Base-by-base conservation (phyloP, 1,284 basidiomycete genomes). In the Apiotrichum sp. region DNA sequence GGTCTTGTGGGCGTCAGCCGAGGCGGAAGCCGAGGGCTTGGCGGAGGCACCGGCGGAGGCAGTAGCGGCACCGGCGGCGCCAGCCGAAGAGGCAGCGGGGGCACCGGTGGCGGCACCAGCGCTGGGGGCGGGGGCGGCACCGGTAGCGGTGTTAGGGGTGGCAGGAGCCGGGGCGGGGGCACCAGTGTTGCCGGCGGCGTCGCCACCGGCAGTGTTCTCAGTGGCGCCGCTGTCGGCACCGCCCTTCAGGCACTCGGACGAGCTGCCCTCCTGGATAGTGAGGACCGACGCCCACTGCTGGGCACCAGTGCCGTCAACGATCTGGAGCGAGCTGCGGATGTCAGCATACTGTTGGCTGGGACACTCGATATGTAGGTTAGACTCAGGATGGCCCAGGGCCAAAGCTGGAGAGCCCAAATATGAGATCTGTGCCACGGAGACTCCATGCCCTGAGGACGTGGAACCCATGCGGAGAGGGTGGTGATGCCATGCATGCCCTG, bases 221-320 rank as follows among this genome's bases (percentile, higher is more conserved):
- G 52, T 42, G 34, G 45, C 16, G 41, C 47, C 29, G n/a, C 38
- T 11, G 32, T 43, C 34, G 50, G 43, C 36, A 16, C 34, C 45
- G 35, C 49, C 49, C 46, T 49, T 58, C 31, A 74, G 52, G 57
- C 74, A 77, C 11, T 59, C 50, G 22, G 68, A 68, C 58, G 78
- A 74, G 13, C 74, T 58, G 41, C 83, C 78, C 5, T 68, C n/a
- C 57, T 76, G 68, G 55, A 88, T 74, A 2, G 78, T 82, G 51
- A 85, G 75, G 2, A 77, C 72, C 59, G 82, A 82, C 10, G 82
- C 81, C 77, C 80, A 89, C 4, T 79, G 81, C 8, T 67, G 69
- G 2, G 66, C 44, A 38, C 88, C 88, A 16, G 81, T 81, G 61
- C 69, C 73, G 64, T 89, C 88, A 71, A 59, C 62, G 51, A 73